Conservation (phyloP, 306 rosid genomes). For the Pterocarpus santalinus region DNA sequence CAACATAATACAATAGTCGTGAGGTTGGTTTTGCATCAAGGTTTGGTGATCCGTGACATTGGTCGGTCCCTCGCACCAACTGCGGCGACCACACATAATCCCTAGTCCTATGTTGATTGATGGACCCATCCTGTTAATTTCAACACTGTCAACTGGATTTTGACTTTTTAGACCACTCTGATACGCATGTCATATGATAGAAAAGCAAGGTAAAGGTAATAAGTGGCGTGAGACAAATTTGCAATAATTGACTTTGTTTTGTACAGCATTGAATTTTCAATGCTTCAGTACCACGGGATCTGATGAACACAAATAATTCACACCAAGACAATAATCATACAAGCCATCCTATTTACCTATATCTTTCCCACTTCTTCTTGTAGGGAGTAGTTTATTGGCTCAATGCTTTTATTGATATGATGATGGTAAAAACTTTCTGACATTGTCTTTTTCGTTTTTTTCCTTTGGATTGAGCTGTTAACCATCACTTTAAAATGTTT, state of each 20-base stretch:
- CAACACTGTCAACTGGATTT: constrained; percentile 7
- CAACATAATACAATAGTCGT: not conserved
- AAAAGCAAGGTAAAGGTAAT: not conserved
- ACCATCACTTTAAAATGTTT: not conserved
- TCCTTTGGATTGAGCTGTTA: not conserved
- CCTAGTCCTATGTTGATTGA: constrained; percentile 15
- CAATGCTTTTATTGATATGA: constrained; percentile 39
- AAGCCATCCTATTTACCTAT: constrained; percentile 45
- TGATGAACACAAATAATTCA: constrained; percentile 18
- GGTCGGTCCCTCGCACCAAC: constrained; percentile 47
- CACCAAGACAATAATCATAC: constrained; percentile 10
- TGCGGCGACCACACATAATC: constrained; percentile 27
- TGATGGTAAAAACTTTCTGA: constrained; percentile 19
- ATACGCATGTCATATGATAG: not conserved
- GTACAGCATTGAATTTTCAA: constrained; percentile 11
- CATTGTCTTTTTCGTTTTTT: not conserved
- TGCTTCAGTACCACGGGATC: constrained; percentile 14
- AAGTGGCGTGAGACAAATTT: not conserved
- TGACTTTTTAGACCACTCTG: constrained; percentile 34
- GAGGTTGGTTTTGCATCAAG: constrained; percentile 41
- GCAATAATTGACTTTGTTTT: not conserved
- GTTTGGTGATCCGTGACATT: constrained; percentile 58
- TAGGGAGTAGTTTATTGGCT: constrained; percentile 49
- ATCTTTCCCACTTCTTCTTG: not conserved
- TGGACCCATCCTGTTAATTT: constrained; percentile 17